Evolutionary conservation across 352 stramenopile species (phyloP), one percentile per base, ranked within the genome.

Genomic region (Elongisporangium senticosum): DNA sequence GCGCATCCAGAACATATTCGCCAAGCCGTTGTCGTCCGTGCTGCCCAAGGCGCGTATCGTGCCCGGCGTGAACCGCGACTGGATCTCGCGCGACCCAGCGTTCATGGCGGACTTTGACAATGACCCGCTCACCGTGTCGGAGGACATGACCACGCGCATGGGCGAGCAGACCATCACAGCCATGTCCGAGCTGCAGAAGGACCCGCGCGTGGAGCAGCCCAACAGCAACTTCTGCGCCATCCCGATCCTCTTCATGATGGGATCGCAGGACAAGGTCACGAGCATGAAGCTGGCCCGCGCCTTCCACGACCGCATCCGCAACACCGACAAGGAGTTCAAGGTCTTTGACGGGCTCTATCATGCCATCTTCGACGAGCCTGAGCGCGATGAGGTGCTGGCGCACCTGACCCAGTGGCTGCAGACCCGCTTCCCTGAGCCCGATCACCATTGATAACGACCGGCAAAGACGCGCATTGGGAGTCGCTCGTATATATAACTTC

Each of bases 321-420:
- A 54, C 51, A 58, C 33, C 3, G 78, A 89, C 72, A 91, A 91
- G 62, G 64, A 76, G 48, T 69, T 89, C 52, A 76, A 74, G 60
- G 22, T 83, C 14, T 79, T 91, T 28, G 63, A 74, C 2, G 79
- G 70, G 0, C 56, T 74, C 13, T 89, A 70, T 55, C 79, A 91
- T 23, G 69, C 70, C 26, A 61, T 89, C 4, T 87, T 79, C 58
- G 74, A 89, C 40, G 82, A 91, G 55, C 72, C 72, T 1, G 76
- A 89, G 53, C 72, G 75, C 15, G 71, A 86, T 14, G 53, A 68
- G 2, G 79, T 87, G n/a, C 58, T 87, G 20, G 54, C 68, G 4
- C 62, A 68, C 28, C 51, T 85, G 13, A 58, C 54, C 48, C 50
- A 60, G 28, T 92, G 82, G 82, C 67, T 91, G 15, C 55, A 78